phyloP scores from a whole-genome alignment of 164 flowering plant species.

The Vitis cinerea region DNA sequence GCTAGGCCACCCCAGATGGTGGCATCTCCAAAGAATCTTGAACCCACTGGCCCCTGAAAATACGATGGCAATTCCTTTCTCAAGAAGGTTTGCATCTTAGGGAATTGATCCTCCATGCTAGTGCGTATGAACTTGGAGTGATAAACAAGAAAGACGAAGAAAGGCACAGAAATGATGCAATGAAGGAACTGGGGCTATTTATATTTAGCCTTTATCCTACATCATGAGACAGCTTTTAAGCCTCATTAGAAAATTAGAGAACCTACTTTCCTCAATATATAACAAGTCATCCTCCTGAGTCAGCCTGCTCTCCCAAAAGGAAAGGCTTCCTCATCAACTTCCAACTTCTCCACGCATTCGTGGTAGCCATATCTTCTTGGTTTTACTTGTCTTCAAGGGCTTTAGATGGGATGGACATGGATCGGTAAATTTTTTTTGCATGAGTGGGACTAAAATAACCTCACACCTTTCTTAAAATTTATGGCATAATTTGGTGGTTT shows the following conservation, averaged over 20 bases:
- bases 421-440: constrained; percentile 15
- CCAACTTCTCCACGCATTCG: constrained; percentile 16
- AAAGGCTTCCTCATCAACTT: constrained; percentile 13
- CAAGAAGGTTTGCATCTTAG: constrained; percentile 34
- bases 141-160: not conserved
- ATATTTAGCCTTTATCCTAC: constrained; percentile 15
- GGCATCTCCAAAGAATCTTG: constrained; percentile 20
- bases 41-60: constrained; percentile 20
- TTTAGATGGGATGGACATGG: not conserved
- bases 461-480: constrained; percentile 3
- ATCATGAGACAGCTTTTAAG: constrained; percentile 10
- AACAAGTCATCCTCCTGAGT: constrained; percentile 15
- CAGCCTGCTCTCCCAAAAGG: constrained; percentile 12
- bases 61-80: constrained; percentile 25
- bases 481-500: not conserved
- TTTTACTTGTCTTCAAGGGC: constrained; percentile 19
- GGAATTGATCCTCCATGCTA: constrained; percentile 39
- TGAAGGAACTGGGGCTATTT: constrained; percentile 13
- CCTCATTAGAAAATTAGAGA: constrained; percentile 10
- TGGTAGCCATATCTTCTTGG: constrained; percentile 22
- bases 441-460: constrained; percentile 21
- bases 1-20: constrained; percentile 17
- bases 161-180: constrained; percentile 21
- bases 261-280: constrained; percentile 18
- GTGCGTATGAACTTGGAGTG: not conserved